Percentiles rank a stretch among this genome's conserved stretches.
Conservation (phyloP, 192 early-diverging fungal species). For the Phlyctochytrium bullatum region DNA sequence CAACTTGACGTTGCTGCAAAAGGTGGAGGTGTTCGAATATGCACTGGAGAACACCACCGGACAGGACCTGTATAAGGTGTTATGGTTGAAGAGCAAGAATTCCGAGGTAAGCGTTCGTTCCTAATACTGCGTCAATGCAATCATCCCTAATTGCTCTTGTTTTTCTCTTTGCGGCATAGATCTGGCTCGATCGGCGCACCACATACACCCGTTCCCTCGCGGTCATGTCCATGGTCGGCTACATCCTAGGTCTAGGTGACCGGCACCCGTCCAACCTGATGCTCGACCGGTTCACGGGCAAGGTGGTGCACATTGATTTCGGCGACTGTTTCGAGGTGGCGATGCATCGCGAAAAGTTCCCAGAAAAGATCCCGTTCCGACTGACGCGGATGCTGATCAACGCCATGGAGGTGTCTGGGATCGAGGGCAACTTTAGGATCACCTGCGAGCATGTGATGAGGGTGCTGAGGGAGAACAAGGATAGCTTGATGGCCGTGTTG, state of each 20-base stretch:
- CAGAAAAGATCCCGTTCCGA: conserved; percentile 98
- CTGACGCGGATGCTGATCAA: conserved; percentile 96
- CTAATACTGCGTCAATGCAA: too few species aligned
- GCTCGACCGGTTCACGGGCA: conserved; percentile 82
- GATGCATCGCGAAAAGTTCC: conserved; percentile 93
- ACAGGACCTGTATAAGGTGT: conserved; percentile 85
- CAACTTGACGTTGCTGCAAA: conserved; percentile 79
- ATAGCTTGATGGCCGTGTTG: conserved; percentile 95
- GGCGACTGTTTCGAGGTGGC: conserved; percentile 98
- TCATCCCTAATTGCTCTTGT: too few species aligned
- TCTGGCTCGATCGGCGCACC: conserved; percentile 91
- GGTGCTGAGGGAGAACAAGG: conserved; percentile 90
- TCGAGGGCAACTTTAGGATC: conserved; percentile 93
- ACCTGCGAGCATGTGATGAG: conserved; percentile 97
- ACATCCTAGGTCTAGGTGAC: conserved; percentile 96
- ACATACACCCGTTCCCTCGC: conserved; percentile 94
- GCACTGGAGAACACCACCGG: conserved; percentile 86
- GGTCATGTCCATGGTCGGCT: conserved; percentile 98
- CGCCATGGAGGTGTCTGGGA: conserved; percentile 95
- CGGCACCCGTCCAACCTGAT: conserved; percentile 95
- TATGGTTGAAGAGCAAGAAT: conserved; percentile 94
- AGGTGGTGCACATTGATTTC: conserved; percentile 97
- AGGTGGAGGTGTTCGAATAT: conserved; percentile 95
- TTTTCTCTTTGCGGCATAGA: conserved; percentile 29
- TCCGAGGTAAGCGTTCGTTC: conserved; percentile 76